A percentile compares a stretch with the other conserved stretches of the same genome.
phyloP scores from a whole-genome alignment of 2,329 filamentous ascomycete genomes.

The Colletotrichum somersetense region DNA sequence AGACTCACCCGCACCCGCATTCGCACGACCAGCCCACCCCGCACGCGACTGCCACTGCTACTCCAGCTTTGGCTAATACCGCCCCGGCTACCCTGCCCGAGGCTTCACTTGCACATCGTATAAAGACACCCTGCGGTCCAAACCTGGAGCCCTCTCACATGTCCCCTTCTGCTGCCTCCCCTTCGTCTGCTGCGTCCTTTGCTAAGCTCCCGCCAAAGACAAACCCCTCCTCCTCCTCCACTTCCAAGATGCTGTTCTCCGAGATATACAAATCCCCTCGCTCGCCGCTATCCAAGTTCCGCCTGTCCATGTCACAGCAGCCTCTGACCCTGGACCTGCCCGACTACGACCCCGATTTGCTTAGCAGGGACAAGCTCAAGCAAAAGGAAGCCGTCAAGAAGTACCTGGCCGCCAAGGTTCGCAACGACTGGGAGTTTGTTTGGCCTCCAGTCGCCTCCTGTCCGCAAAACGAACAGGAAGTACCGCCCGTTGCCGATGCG shows the following conservation, averaged over 20 bases:
- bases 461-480: conserved; percentile 14
- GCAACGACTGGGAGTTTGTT: conserved; percentile 70
- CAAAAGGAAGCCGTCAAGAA: conserved; percentile 73
- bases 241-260: conserved; percentile 67
- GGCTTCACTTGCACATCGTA: conserved; percentile 37
- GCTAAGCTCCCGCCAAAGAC: conserved; percentile 28
- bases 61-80: conserved; percentile 36
- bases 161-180: conserved; percentile 11
- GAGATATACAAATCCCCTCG: conserved; percentile 70
- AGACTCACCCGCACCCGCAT: conserved; percentile 10
- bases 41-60: conserved; percentile 39
- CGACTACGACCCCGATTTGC: conserved; percentile 70
- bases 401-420: conserved; percentile 66
- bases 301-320: conserved; percentile 49
- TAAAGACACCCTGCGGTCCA: conserved; percentile 11
- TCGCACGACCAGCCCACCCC: conserved; percentile 37
- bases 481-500: conserved; percentile 23
- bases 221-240: conserved; percentile 33
- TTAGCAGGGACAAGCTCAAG: conserved; percentile 71
- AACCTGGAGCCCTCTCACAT: conserved; percentile 20
- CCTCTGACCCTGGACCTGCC: conserved; percentile 49
- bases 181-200: conserved; percentile 27
- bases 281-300: conserved; percentile 65
- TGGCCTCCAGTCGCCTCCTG: conserved; percentile 60
- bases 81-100: conserved; percentile 20